Percentiles rank a stretch among this genome's conserved stretches.
Evolutionary conservation across 2,329 filamentous ascomycete genomes (phyloP).

Genomic region (Phoma herbarum): DNA sequence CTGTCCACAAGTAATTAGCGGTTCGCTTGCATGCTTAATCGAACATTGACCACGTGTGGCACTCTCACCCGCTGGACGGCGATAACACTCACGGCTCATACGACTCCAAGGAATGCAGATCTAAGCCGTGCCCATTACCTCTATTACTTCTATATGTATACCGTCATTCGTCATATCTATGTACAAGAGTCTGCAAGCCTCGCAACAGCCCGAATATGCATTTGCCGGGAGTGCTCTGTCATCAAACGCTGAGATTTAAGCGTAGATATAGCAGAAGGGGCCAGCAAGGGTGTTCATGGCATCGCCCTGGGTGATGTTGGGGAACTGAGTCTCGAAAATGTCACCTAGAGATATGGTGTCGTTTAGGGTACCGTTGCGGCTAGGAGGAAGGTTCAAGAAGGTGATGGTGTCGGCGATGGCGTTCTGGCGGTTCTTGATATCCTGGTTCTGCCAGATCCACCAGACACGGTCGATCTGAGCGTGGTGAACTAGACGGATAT

Average conservation of each 20-base stretch:
- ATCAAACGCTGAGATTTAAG: constrained; percentile 14
- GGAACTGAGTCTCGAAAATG: constrained; percentile 45
- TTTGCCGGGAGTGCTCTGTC: not conserved
- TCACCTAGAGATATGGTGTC: constrained; percentile 53
- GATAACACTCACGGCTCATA: not conserved
- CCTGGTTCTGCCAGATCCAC: constrained; percentile 62
- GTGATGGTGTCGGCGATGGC: constrained; percentile 57
- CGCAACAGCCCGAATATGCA: not conserved
- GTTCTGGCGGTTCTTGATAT: constrained; percentile 50
- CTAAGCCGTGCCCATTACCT: not conserved
- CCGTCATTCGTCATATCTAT: not conserved
- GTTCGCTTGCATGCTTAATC: not conserved
- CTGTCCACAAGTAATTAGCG: not conserved
- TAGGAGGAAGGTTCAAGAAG: constrained; percentile 55
- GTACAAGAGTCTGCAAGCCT: not conserved
- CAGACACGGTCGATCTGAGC: constrained; percentile 59
- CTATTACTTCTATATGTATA: not conserved
- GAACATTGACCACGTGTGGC: not conserved
- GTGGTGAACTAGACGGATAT: constrained; percentile 51
- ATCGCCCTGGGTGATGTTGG: constrained; percentile 31
- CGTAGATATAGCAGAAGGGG: constrained; percentile 59
- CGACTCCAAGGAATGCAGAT: not conserved
- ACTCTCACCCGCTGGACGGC: not conserved
- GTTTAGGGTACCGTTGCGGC: constrained; percentile 57
- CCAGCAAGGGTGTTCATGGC: constrained; percentile 56